Conservation (phyloP, 495 filamentous ascomycete species). For the Tuber brumale region DNA sequence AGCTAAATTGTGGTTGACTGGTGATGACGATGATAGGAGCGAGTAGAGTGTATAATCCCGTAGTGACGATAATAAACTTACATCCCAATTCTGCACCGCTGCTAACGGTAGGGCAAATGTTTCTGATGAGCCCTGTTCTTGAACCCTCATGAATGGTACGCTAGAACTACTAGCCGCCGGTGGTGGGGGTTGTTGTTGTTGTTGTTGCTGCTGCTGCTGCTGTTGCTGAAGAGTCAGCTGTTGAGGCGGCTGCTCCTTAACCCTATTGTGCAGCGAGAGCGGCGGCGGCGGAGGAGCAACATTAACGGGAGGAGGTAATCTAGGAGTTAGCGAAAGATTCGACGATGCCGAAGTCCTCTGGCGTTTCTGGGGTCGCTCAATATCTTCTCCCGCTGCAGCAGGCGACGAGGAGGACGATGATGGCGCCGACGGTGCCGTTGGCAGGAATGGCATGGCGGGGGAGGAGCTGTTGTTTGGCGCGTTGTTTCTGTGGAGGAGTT, state of each 20-base stretch:
- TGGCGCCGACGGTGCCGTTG: constrained; percentile 29
- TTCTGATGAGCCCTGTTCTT: constrained; percentile 40
- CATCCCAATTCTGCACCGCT: constrained; percentile 37
- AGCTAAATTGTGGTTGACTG: neutral
- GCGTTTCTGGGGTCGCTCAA: constrained; percentile 35
- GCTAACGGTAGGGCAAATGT: constrained; percentile 39
- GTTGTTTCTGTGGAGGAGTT: constrained; percentile 22
- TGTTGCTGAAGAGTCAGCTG: constrained; percentile 21
- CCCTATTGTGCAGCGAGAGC: constrained; percentile 15
- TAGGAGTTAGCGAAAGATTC: constrained; percentile 26
- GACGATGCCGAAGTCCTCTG: constrained; percentile 31
- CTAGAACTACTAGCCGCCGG: constrained; percentile 21
- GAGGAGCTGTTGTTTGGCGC: constrained; percentile 25
- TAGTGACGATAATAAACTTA: constrained; percentile 14
- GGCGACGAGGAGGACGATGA: constrained; percentile 33
- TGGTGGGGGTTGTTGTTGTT: constrained; percentile 20
- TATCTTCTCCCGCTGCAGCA: constrained; percentile 20
- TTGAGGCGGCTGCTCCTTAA: constrained; percentile 16
- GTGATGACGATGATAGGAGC: neutral
- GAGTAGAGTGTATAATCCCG: neutral
- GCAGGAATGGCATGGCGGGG: constrained; percentile 29
- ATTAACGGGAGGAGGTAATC: constrained; percentile 28
- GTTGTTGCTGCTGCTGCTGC: constrained; percentile 37
- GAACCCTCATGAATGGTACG: constrained; percentile 31
- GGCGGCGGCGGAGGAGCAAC: constrained; percentile 27